A percentile compares a stretch with the other conserved stretches of the same genome.
These are phyloP conservation scores for Raffaelea ambrosiae DNA, from an alignment of 2,329 filamentous ascomycete genomes.

Conservation along the genomic window DNA sequence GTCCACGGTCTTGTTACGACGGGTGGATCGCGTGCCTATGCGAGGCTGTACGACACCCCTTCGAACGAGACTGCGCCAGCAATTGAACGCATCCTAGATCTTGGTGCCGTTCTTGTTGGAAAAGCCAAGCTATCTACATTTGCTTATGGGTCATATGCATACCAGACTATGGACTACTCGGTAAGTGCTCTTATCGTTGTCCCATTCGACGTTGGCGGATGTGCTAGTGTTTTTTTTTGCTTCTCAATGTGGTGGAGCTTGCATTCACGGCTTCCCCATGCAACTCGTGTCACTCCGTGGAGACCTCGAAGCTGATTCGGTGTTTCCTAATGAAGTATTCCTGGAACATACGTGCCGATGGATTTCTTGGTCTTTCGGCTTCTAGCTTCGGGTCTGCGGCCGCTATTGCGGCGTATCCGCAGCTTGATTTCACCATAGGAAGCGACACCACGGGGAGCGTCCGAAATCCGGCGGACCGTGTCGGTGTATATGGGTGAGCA, in stretches of 20 bases:
- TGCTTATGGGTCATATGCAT: constrained; percentile 4
- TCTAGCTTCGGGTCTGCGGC: constrained; percentile 4
- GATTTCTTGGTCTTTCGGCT: constrained; percentile 2
- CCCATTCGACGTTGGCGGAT: too few relatives aligned
- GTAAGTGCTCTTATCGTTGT: neutral
- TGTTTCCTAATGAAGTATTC: constrained; percentile 1
- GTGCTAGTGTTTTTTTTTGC: too few relatives aligned
- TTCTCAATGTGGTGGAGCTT: too few relatives aligned
- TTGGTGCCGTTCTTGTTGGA: constrained; percentile 3
- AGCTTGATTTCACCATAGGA: constrained; percentile 4
- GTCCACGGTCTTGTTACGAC: constrained; percentile 1
- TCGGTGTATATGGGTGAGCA: constrained; percentile 3
- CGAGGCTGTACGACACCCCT: constrained; percentile 1
- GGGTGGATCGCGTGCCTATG: constrained; percentile 2
- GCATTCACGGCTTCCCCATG: too few relatives aligned
- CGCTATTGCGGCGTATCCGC: constrained; percentile 2
- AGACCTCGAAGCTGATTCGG: neutral
- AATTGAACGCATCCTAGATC: neutral
- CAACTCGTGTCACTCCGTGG: too few relatives aligned
- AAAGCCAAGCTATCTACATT: constrained; percentile 3
- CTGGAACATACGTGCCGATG: constrained; percentile 5
- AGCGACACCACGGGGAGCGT: constrained; percentile 3
- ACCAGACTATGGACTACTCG: constrained; percentile 6
- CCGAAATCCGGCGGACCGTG: constrained; percentile 3
- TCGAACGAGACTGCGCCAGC: constrained; percentile 2